Evolutionary conservation across 2,329 filamentous ascomycete species (phyloP), one percentile per base, ranked within the genome.

Genomic region (Phoma sp.): DNA sequence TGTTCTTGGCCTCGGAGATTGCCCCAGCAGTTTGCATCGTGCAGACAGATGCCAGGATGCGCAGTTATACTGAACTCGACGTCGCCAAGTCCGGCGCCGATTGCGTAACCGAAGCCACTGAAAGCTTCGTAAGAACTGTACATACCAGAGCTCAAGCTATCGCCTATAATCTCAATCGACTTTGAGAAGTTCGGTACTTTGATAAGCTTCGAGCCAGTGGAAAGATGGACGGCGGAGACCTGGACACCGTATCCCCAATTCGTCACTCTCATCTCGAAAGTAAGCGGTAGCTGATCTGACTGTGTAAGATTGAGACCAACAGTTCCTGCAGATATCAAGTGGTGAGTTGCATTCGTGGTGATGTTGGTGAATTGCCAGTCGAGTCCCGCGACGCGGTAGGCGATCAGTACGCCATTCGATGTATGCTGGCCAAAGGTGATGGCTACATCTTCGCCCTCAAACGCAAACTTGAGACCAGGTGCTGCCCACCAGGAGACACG

Each of bases 351-450:
- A 24, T 79, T 78, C 0, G 80, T 78, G 2, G 84, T 86, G 40
- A 87, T 80, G 63, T 88, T 87, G 31, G 83, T 85, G 64, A 87
- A 83, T 51, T 78, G 75, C 85, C 85, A 88, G 64, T 86, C 84
- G 45, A 84, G 78, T 3, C 83, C 83, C 36, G 78, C 78, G 24
- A 86, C 76, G n/a, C 84, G 81, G 67, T 85, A 87, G 5, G 80
- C 84, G 27, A 88, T 72, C 2, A 87, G 75, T 12, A 82, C 81
- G 13, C 75, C 77, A 47, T 79, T 69, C 13, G 75, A 76, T 9
- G 83, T 85, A 36, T 78, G 69, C 37, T 80, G 72, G n/a, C 83
- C 83, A 55, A 85, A 85, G 19, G 76, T 80, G 41, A 85, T 74
- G 27, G 82, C 83, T 9, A 85, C 67, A 12, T 78, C 80, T 31